Conservation (phyloP, 2,329 filamentous ascomycete species). For the Magnaporthiopsis incrustans region DNA sequence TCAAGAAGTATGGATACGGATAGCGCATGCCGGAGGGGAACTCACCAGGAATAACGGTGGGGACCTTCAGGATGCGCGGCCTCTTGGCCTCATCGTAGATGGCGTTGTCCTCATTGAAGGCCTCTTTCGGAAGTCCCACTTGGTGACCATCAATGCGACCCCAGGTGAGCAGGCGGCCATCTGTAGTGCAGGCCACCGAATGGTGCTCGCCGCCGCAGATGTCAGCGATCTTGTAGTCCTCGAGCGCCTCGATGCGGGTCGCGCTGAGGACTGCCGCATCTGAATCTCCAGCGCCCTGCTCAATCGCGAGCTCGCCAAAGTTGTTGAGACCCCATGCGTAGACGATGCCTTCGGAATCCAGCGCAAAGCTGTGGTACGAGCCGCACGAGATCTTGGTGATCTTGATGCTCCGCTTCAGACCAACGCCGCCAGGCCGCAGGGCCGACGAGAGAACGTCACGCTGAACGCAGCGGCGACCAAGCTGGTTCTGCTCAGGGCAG, state of each 20-base stretch:
- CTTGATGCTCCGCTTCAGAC: constrained; percentile 43
- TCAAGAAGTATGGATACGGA: neutral
- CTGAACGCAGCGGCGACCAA: constrained; percentile 53
- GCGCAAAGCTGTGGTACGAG: constrained; percentile 75
- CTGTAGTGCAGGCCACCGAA: constrained; percentile 53
- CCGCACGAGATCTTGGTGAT: constrained; percentile 59
- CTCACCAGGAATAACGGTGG: constrained; percentile 51
- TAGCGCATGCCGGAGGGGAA: constrained; percentile 5
- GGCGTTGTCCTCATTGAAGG: constrained; percentile 48
- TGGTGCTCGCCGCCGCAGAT: constrained; percentile 68
- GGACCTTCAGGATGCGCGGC: constrained; percentile 64
- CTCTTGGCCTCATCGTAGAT: constrained; percentile 56
- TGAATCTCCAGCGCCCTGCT: constrained; percentile 54
- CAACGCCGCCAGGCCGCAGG: constrained; percentile 24
- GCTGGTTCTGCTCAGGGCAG: constrained; percentile 58
- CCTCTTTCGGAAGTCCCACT: constrained; percentile 47
- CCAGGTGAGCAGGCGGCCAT: constrained; percentile 52
- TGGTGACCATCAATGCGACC: constrained; percentile 49
- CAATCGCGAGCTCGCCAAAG: constrained; percentile 67
- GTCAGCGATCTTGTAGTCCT: constrained; percentile 53
- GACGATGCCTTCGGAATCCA: constrained; percentile 61
- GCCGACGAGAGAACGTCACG: constrained; percentile 33
- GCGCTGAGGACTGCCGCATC: constrained; percentile 68
- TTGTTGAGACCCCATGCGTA: constrained; percentile 85
- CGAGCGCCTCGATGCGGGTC: constrained; percentile 56